A percentile compares a stretch with the other conserved stretches of the same genome.
Conservation (phyloP, 129 eudicot species). For the Deinandra increscens region DNA sequence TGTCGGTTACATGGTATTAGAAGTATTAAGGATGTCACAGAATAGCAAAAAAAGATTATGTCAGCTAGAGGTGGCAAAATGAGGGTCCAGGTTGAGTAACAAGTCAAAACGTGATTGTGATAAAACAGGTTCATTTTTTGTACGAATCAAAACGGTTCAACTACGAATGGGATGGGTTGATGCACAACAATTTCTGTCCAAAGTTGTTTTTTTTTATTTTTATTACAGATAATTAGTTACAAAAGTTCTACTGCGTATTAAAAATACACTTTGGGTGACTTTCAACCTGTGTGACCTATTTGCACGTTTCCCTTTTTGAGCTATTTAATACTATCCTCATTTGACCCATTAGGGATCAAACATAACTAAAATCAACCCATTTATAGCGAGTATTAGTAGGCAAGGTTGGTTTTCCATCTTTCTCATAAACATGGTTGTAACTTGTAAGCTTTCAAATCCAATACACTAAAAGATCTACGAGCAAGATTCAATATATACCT, state of each 20-base stretch:
- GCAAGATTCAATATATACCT: slow-evolving; percentile 41
- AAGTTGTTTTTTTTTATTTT: background rate
- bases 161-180: too few species aligned
- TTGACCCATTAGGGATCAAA: background rate
- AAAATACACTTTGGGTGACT: background rate
- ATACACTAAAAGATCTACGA: slow-evolving; percentile 2
- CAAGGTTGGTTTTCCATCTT: slow-evolving; percentile 5
- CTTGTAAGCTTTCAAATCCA: background rate
- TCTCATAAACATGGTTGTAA: background rate
- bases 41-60: slow-evolving; percentile 17
- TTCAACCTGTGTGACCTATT: background rate
- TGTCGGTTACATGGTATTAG: background rate
- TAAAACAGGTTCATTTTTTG: background rate
- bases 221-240: background rate
- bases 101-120: background rate
- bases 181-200: too few species aligned
- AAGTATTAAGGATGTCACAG: slow-evolving; percentile 11
- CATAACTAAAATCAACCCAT: background rate
- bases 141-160: background rate
- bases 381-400: background rate
- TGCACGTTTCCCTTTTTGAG: background rate
- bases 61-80: background rate
- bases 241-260: background rate
- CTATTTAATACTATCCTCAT: background rate
- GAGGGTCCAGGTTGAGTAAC: background rate